Base-by-base conservation (phyloP, 139 green algal genomes). In the Raphidocelis subcapitata region DNA sequence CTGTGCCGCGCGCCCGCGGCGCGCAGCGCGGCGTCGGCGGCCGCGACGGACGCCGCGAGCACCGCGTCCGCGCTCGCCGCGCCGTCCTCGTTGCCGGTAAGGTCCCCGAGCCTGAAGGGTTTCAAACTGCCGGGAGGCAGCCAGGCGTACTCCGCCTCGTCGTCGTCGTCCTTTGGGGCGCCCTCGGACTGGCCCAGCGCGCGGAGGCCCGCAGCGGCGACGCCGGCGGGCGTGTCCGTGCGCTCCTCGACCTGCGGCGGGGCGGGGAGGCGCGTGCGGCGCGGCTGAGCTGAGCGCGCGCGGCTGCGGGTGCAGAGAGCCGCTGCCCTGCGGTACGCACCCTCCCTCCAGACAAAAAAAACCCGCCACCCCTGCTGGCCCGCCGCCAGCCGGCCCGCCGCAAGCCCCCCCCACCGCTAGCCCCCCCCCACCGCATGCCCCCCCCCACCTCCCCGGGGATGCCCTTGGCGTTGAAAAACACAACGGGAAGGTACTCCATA, bases 91-190 rank as follows among this genome's bases (percentile, higher is more conserved):
- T 63, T 80, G 36, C 77, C 80, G 49, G 46, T 79, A 0, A 81
- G 59, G 31, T 90, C 87, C 2, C 87, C 86, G 2, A 80, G 46
- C 3, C 62, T 54, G 69, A 97, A 97, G 5, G 86, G 84, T 72
- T 92, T 91, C 29, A 97, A 67, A 74, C 79, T 87, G 61, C 92
- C 84, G 10, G 84, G 68, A 0, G 87, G 85, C 68, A 97, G 86
- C 92, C 92, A 97, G 16, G 92, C 92, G 74, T 94, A 97, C 83
- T 97, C 92, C 5, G 90, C 92, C 77, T 97, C 92, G 3, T 95
- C 89, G 4, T 86, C 78, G 0, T 88, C 86, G 46, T 84, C 76
- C 36, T n/a, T 49, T 23, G 35, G 35, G n/a, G 1, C 16, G 31
- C 46, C 26, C 67, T 60, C 32, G 74, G 77, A 76, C 54, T 71